A percentile compares a stretch with the other conserved stretches of the same genome.
Conservation (phyloP, 495 filamentous ascomycete genomes). For the Talaromyces ruber region DNA sequence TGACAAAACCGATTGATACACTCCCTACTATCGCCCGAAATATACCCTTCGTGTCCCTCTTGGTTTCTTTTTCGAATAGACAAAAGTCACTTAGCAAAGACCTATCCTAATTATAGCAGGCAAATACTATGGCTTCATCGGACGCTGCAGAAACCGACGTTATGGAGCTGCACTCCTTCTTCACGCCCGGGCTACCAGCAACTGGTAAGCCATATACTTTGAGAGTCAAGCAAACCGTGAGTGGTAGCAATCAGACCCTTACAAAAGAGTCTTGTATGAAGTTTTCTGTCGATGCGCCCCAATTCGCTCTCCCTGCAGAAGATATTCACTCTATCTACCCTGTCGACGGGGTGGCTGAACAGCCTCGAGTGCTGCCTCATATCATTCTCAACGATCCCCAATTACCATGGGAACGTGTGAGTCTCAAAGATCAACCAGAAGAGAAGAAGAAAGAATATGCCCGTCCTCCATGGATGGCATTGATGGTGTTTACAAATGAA, state of each 20-base stretch:
- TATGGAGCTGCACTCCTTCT: not conserved
- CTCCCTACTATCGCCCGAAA: no score
- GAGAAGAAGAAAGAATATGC: constrained; percentile 11
- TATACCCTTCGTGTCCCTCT: no score
- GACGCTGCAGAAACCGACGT: not conserved
- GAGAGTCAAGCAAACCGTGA: not conserved
- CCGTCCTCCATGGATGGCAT: constrained; percentile 25
- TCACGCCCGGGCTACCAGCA: not conserved
- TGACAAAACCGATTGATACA: no score
- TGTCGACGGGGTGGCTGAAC: constrained; percentile 25
- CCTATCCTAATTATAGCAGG: no score
- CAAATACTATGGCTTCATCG: no score
- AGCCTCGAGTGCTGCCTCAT: constrained; percentile 31
- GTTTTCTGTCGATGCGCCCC: constrained; percentile 27
- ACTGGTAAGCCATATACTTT: not conserved
- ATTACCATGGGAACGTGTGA: constrained; percentile 36
- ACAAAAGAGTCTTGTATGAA: not conserved
- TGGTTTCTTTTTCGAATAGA: no score
- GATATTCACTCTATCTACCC: constrained; percentile 33
- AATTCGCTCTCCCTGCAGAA: constrained; percentile 17
- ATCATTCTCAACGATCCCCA: constrained; percentile 40
- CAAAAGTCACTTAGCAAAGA: no score
- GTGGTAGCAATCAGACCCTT: not conserved
- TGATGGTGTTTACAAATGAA: constrained; percentile 22
- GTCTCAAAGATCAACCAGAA: not conserved